Evolutionary conservation across 2,329 filamentous ascomycete genomes (phyloP).

Genomic region (Beauveria sp.): DNA sequence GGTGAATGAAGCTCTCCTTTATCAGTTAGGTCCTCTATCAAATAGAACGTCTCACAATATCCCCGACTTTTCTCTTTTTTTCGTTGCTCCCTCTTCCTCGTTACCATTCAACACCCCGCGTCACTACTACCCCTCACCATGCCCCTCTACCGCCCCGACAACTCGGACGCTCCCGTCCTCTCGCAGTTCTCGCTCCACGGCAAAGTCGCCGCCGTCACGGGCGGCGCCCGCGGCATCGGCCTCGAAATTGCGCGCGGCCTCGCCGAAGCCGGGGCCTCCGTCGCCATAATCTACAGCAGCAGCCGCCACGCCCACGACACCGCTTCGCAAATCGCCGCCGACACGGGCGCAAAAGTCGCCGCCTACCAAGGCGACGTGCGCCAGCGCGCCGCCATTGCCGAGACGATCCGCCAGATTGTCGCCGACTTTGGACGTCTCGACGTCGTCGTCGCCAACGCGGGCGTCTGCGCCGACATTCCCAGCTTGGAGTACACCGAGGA

Average conservation of each 20-base stretch:
- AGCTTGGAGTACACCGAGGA: slow-evolving; percentile 21
- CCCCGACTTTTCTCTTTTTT: not conserved
- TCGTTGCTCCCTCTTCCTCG: not conserved
- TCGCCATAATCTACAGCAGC: slow-evolving; percentile 15
- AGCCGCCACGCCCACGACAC: slow-evolving; percentile 11
- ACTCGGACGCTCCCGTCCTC: slow-evolving; percentile 6
- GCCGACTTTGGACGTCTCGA: slow-evolving; percentile 18
- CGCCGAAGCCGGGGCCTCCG: slow-evolving; percentile 12
- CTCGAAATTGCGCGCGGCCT: slow-evolving; percentile 14
- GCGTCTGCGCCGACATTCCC: slow-evolving; percentile 18
- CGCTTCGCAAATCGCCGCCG: slow-evolving; percentile 10
- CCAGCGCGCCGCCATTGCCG: slow-evolving; percentile 14
- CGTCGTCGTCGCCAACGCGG: slow-evolving; percentile 23
- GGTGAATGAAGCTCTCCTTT: too few relatives aligned
- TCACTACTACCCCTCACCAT: not conserved
- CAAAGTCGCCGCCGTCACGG: slow-evolving; percentile 10
- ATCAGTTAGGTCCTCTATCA: not conserved
- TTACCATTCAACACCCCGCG: not conserved
- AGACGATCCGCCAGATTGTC: slow-evolving; percentile 14
- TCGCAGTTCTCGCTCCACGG: slow-evolving; percentile 5
- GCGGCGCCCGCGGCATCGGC: slow-evolving; percentile 14
- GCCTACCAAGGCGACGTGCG: slow-evolving; percentile 30
- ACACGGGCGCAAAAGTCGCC: slow-evolving; percentile 17
- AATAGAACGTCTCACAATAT: not conserved
- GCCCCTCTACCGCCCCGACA: slow-evolving; percentile 7